These are phyloP conservation scores for Mortierella sp. DNA, from an alignment of 371 early-diverging fungal genomes.

Conservation along the genomic window DNA sequence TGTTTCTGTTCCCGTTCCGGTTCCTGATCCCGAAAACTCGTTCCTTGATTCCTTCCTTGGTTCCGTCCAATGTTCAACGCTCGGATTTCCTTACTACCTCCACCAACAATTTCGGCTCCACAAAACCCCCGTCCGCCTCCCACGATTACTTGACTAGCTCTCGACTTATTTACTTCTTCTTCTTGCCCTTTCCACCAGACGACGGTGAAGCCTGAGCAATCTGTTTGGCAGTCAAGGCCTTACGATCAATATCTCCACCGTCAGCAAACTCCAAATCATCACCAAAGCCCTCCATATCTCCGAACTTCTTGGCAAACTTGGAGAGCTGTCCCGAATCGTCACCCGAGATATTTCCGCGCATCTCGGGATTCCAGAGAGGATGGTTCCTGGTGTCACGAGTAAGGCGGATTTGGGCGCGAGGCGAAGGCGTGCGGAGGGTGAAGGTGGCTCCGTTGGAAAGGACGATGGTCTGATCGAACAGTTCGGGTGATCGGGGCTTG, in stretches of 20 bases:
- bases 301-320: constrained; percentile 84
- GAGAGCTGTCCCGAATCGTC: constrained; percentile 83
- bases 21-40: background rate
- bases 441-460: constrained; percentile 93
- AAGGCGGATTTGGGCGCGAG: constrained; percentile 84
- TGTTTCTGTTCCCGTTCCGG: background rate
- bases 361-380: constrained; percentile 92
- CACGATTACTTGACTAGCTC: background rate
- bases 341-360: constrained; percentile 58
- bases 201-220: constrained; percentile 43
- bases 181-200: constrained; percentile 31
- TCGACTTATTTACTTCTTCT: constrained; percentile 39
- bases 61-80: background rate
- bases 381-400: constrained; percentile 95
- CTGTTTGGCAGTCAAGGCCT: constrained; percentile 53
- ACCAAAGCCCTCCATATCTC: constrained; percentile 69
- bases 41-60: background rate
- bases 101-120: background rate
- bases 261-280: constrained; percentile 48
- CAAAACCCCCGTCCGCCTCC: background rate
- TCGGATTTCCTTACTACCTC: background rate
- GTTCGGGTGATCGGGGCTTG: constrained; percentile 66
- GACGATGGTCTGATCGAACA: constrained; percentile 88
- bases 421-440: constrained; percentile 88
- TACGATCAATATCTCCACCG: constrained; percentile 55